phyloP scores from a whole-genome alignment of 345 rosid genomes.

The Linum trigynum region DNA sequence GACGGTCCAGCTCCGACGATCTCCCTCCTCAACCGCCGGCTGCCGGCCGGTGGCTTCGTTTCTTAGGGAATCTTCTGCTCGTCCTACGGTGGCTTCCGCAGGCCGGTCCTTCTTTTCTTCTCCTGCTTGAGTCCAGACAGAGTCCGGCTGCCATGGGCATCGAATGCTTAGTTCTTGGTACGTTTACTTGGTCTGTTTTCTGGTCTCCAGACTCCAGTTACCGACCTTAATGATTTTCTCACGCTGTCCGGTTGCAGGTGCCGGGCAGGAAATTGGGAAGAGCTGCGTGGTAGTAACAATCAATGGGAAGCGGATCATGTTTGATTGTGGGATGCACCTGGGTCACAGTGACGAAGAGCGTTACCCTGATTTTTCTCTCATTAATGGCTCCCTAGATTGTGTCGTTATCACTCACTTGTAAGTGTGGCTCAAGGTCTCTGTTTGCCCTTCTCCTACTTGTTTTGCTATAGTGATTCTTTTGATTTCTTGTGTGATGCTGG shows the following conservation, averaged over 20 bases:
- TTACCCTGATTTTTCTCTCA: slow-evolving; percentile 75
- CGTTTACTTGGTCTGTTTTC: slow-evolving; percentile 4
- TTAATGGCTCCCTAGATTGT: slow-evolving; percentile 48
- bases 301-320: slow-evolving; percentile 80
- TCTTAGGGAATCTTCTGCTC: too few species aligned
- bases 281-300: slow-evolving; percentile 87
- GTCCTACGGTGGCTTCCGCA: too few species aligned
- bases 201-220: not conserved
- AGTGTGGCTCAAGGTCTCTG: too few species aligned
- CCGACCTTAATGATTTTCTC: not conserved
- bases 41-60: too few species aligned
- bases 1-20: too few species aligned
- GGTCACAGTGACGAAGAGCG: slow-evolving; percentile 74
- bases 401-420: slow-evolving; percentile 88
- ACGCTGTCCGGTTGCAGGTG: slow-evolving; percentile 33
- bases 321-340: slow-evolving; percentile 99
- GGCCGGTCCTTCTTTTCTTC: not conserved
- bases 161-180: slow-evolving; percentile 80
- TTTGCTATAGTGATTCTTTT: not conserved
- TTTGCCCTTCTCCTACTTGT: not conserved
- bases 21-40: too few species aligned
- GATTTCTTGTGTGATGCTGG: not conserved
- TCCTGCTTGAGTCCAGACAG: not conserved
- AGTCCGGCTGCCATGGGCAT: slow-evolving; percentile 39
- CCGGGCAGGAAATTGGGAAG: slow-evolving; percentile 96